Base-by-base conservation (phyloP, 371 early-diverging fungal genomes). In the Circinella minor region DNA sequence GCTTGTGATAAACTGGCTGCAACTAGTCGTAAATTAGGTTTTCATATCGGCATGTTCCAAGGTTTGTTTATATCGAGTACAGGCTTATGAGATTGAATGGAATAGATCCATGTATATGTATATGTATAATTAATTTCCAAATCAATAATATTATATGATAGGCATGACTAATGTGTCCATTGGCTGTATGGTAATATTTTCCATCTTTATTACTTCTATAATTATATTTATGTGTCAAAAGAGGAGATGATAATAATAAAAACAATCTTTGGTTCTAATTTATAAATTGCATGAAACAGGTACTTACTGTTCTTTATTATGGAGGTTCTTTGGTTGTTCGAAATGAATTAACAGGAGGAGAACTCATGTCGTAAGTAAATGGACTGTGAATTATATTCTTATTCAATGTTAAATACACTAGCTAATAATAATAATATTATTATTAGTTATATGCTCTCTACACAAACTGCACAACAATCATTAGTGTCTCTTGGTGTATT, bases 1-100 rank as follows among this genome's bases (percentile, higher is more conserved):
- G 86, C 88, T 6, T 85, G 88, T 36, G 65, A 55, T 4, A 70
- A 74, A 14, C 84, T 88, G 6, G 77, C 89, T 5, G 65, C 66
- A 0, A 39, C 82, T 9, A 89, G 86, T 65, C 76, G 71, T 36
- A 63, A 78, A 3, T 82, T 93, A 59, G 95, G 94, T 4, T 75
- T 91, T 57, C 93, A 94, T 71, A 91, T 93, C 75, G 95, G 94
- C 9, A 66, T 90, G 5, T 94, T 94, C 76, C 94, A 92, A 83
- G 91, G 88, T 82, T 9, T 43, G 27, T 43, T 9, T 43, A 9
- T 43, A 43, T 43, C 3, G 27, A 27, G 27, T 27, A 27, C 27
- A 27, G 27, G 2, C 27, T 27, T 27, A 27, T 27, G 2, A 1
- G 27, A 27, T 27, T 27, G 2, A 27, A 27, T 27, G 27, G 27